Evolutionary conservation across 2,329 filamentous ascomycete species (phyloP).

Genomic region (Metarhizium sp.): DNA sequence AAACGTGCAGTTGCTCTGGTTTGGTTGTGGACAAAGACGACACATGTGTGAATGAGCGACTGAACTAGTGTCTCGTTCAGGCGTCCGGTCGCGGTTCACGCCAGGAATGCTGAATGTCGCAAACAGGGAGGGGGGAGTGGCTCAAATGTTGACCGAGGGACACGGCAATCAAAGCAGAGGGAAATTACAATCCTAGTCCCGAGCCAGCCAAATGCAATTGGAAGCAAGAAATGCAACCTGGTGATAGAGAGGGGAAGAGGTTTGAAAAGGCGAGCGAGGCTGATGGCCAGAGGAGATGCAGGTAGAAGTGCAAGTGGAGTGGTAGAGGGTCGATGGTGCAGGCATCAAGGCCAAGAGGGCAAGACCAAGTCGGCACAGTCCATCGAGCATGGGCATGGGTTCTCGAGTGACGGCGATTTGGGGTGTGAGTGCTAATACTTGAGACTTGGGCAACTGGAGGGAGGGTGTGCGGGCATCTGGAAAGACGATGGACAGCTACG

Average conservation of each 20-base stretch:
- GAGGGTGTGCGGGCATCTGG: background rate
- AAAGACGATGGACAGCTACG: background rate
- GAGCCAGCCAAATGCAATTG: background rate
- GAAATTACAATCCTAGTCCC: slow-evolving; percentile 1
- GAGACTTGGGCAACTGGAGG: background rate
- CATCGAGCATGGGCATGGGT: background rate
- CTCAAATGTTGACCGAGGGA: background rate
- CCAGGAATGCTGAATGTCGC: slow-evolving; percentile 12
- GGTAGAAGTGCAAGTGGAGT: background rate
- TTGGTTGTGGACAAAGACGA: background rate
- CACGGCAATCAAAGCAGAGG: background rate
- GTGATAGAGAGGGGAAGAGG: background rate
- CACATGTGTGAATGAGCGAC: slow-evolving; percentile 1
- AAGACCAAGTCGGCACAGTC: background rate
- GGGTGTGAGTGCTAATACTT: too few relatives aligned
- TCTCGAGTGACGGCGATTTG: too few relatives aligned
- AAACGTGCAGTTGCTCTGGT: background rate
- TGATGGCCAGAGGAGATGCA: background rate
- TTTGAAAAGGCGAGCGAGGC: slow-evolving; percentile 16
- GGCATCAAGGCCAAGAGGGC: background rate
- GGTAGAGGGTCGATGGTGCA: background rate
- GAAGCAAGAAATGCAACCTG: background rate
- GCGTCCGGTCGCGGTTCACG: slow-evolving; percentile 1
- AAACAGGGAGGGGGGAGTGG: slow-evolving; percentile 3
- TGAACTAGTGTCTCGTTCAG: background rate